phyloP scores from a whole-genome alignment of 2,329 filamentous ascomycete species.

The Cladophialophora carrionii region DNA sequence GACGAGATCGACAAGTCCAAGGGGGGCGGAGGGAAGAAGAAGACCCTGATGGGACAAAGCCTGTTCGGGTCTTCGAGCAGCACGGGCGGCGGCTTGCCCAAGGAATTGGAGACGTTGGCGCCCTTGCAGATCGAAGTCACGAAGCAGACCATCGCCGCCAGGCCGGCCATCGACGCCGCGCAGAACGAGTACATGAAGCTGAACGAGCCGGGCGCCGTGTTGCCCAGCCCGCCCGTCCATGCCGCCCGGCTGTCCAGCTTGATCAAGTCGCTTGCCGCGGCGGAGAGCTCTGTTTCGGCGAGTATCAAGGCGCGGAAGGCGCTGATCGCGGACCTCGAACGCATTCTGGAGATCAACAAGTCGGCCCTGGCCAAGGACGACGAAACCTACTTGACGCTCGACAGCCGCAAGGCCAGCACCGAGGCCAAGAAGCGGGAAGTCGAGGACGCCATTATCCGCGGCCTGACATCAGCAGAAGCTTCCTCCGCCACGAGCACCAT shows the following conservation, averaged over 20 bases:
- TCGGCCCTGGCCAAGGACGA: conserved; percentile 71
- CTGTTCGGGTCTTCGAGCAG: conserved; percentile 63
- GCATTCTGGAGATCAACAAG: conserved; percentile 74
- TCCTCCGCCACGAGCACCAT: conserved; percentile 52
- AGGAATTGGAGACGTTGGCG: conserved; percentile 76
- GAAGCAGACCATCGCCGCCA: conserved; percentile 71
- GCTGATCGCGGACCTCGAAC: conserved; percentile 79
- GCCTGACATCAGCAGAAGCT: conserved; percentile 66
- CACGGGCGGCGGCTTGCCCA: conserved; percentile 61
- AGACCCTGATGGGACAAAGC: conserved; percentile 64
- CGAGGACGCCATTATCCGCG: conserved; percentile 87
- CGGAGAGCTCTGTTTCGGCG: conserved; percentile 85
- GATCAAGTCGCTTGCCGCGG: conserved; percentile 84
- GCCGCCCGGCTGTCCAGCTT: conserved; percentile 86
- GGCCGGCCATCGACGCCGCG: conserved; percentile 69
- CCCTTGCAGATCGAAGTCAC: conserved; percentile 72
- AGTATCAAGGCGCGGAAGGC: conserved; percentile 81
- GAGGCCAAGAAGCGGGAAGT: conserved; percentile 85
- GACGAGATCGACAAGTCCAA: conserved; percentile 67
- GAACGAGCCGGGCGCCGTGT: conserved; percentile 67
- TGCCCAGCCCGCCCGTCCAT: conserved; percentile 84
- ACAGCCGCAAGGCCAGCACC: conserved; percentile 69
- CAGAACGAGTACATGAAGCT: conserved; percentile 83
- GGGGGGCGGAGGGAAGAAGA: conserved; percentile 52
- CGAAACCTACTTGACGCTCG: conserved; percentile 64